Base-by-base conservation (phyloP, 164 flowering plant species). In the Chimonanthus praecox region DNA sequence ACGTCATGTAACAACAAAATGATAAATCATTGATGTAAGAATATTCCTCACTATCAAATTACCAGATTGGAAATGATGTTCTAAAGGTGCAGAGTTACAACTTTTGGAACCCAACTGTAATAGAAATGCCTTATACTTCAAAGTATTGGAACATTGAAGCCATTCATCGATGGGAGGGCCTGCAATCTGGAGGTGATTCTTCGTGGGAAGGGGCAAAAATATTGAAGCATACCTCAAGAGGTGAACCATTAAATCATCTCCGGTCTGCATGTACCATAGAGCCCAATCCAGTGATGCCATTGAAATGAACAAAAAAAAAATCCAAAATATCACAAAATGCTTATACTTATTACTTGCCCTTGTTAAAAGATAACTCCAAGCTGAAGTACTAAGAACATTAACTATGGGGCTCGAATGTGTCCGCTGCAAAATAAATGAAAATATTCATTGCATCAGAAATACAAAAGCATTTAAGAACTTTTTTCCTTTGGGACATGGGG, bases 181-280 rank as follows among this genome's bases (percentile, higher is more conserved):
- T 3, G 92, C 72, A 66, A 90, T 90, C 78, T 91, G 98, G 72
- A 80, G 84, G 78, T 84, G 80, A 49, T 79, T 81, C 68, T 68
- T 78, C 11, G 47, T 81, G 61, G 81, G 66, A 71, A 82, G 79
- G 8, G 89, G 90, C 84, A 94, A 73, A 83, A 91, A 94, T 77
- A 91, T 86, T 47, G 87, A 87, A 70, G 88, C 74, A 75, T 82
- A 62, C 80, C 74, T 83, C 7, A 94, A 78, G 68, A 94, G 78
- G 79, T 89, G 91, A 68, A 74, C 74, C 92, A 94, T 87, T 64
- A 82, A 1, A 50, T 69, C 78, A 79, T 89, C 95, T 64, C 97
- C 97, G 74, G 90, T 88, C 98, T 93, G 88, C 74, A 82, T 33
- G 62, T 33, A 15, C 68, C 16, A 47, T 47, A 78, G 66, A 63